A percentile compares a stretch with the other conserved stretches of the same genome.
These are phyloP conservation scores for Mariannaea sp. DNA, from an alignment of 2,329 filamentous ascomycete genomes.

Conservation along the genomic window DNA sequence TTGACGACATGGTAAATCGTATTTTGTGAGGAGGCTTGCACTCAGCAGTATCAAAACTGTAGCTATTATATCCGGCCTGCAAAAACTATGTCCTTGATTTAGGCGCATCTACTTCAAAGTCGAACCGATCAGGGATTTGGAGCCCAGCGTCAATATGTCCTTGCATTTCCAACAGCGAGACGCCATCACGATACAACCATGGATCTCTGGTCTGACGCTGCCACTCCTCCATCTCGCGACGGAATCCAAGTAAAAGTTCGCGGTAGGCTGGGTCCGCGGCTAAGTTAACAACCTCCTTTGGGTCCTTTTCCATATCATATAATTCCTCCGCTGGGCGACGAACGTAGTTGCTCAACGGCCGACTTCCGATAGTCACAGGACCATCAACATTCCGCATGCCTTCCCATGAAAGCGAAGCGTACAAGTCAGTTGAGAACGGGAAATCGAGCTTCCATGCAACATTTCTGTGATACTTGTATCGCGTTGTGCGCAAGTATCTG, in stretches of 20 bases:
- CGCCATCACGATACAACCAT: slow-evolving; percentile 39
- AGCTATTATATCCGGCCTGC: neutral
- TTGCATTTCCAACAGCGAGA: slow-evolving; percentile 27
- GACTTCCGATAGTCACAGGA: slow-evolving; percentile 41
- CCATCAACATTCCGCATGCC: slow-evolving; percentile 45
- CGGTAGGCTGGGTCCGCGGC: slow-evolving; percentile 33
- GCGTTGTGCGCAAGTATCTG: slow-evolving; percentile 47
- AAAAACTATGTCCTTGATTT: slow-evolving; percentile 21
- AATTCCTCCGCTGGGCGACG: slow-evolving; percentile 52
- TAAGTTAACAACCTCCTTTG: slow-evolving; percentile 51
- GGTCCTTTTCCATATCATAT: slow-evolving; percentile 52
- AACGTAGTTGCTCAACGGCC: slow-evolving; percentile 50
- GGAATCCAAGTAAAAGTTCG: slow-evolving; percentile 40
- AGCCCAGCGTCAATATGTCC: slow-evolving; percentile 34
- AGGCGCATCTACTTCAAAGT: slow-evolving; percentile 29
- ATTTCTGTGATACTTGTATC: slow-evolving; percentile 57
- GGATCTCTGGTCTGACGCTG: slow-evolving; percentile 36
- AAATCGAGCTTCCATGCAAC: slow-evolving; percentile 55
- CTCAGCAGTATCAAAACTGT: no score
- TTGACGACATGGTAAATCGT: no score
- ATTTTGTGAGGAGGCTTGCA: no score
- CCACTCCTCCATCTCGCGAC: slow-evolving; percentile 36
- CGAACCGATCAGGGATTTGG: slow-evolving; percentile 36
- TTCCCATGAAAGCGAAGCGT: slow-evolving; percentile 50
- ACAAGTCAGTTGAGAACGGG: slow-evolving; percentile 53